phyloP scores from a whole-genome alignment of 345 rosid species.

The Citrus hindsii region DNA sequence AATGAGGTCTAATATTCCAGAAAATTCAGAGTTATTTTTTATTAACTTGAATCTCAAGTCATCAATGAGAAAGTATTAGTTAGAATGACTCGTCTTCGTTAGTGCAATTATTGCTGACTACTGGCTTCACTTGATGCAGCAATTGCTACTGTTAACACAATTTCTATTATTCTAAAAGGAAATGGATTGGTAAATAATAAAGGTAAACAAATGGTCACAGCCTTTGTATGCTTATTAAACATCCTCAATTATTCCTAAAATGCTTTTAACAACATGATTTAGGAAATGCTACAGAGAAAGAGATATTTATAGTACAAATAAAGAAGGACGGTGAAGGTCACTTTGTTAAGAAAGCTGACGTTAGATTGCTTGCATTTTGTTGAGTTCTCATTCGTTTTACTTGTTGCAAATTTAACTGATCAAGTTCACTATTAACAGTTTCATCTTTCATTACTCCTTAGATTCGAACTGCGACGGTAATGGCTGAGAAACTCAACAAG shows the following conservation, averaged over 20 bases:
- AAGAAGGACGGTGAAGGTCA: neutral
- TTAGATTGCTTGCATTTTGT: too few relatives aligned
- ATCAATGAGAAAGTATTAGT: neutral
- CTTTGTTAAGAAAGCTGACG: too few relatives aligned
- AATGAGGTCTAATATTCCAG: neutral
- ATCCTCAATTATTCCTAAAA: neutral
- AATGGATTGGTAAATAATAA: conserved; percentile 20
- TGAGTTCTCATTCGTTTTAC: too few relatives aligned
- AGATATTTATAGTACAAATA: too few relatives aligned
- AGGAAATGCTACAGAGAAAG: neutral
- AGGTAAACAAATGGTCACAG: conserved; percentile 4
- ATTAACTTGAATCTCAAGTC: neutral
- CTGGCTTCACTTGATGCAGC: conserved; percentile 11
- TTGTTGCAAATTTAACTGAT: too few relatives aligned
- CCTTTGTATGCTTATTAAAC: neutral
- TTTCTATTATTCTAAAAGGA: neutral
- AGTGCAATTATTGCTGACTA: neutral
- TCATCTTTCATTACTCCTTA: too few relatives aligned
- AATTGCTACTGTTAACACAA: conserved; percentile 26
- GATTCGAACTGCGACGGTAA: too few relatives aligned
- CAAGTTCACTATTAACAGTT: too few relatives aligned
- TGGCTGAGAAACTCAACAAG: too few relatives aligned
- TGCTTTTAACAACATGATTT: neutral
- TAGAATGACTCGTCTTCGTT: neutral
- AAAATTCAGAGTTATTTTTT: neutral